Base-by-base conservation (phyloP, 1,284 basidiomycete species). In the Veloporphyrellus conicus region DNA sequence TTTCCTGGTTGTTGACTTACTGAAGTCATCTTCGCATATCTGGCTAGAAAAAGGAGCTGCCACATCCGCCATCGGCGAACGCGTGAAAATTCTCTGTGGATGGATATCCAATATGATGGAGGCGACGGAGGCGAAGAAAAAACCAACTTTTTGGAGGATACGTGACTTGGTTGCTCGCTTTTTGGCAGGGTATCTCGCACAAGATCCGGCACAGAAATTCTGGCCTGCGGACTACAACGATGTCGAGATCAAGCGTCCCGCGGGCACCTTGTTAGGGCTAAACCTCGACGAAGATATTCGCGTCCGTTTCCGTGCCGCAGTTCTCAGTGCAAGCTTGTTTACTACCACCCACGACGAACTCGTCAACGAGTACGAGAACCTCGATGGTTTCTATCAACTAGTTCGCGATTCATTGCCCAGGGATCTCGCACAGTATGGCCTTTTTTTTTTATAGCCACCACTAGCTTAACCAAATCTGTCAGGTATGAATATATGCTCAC, bases 401-500 rank as follows among this genome's bases (percentile, higher is more conserved):
- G 70, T 86, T 43, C 73, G 70, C 28, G 50, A 66, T 14, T 63
- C 61, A 25, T 69, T 83, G 10, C 72, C 73, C 18, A 62, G 53
- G 6, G 63, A 77, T 36, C 57, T 78, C 25, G 59, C 68, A 18
- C 59, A 75, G 85, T 86, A 56, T 25, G 82, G 63, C 8, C 1
- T 25, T 33, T 14, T 37, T 34, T 41, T n/a, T 15, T 41, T 25
- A n/a, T n/a, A 12, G 7, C 9, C 9, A 40, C 42, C 11, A 31
- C 35, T 27, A 10, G 33, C 22, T 38, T 61, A 32, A 49, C 10
- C 22, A 32, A 11, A 41, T 45, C 45, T 45, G 31, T 6, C 49
- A 88, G 87, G 45, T 81, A 79, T 56, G 93, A 96, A 61, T 70
- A 73, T 32, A 88, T 93, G 72, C 67, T 93, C 31, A 91, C 90